Conservation (phyloP, 495 filamentous ascomycete species). For the Extremus antarcticus region DNA sequence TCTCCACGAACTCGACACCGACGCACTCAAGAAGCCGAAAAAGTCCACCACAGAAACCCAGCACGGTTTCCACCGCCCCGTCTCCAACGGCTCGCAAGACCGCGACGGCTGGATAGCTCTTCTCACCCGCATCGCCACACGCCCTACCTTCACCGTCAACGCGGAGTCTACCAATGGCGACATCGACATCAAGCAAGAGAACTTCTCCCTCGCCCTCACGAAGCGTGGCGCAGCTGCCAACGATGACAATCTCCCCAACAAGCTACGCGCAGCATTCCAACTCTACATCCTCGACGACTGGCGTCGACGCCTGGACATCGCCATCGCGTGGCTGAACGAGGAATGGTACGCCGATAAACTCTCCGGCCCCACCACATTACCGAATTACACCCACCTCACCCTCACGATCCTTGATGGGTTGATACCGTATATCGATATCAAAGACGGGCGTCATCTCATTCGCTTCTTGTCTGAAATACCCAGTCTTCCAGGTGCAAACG, state of each 20-base stretch:
- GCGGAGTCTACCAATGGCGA: constrained; percentile 41
- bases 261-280: constrained; percentile 69
- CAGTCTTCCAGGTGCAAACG: constrained; percentile 42
- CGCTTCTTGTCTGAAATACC: constrained; percentile 89
- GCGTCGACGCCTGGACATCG: constrained; percentile 70
- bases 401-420: constrained; percentile 77
- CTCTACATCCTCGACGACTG: constrained; percentile 85
- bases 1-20: constrained; percentile 57
- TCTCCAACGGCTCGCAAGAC: constrained; percentile 66
- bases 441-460: constrained; percentile 82
- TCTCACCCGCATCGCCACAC: constrained; percentile 74
- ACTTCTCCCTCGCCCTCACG: constrained; percentile 9
- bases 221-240: constrained; percentile 22
- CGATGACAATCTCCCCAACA: constrained; percentile 40
- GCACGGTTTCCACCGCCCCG: constrained; percentile 68
- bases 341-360: constrained; percentile 95
- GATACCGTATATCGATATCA: constrained; percentile 70
- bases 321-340: constrained; percentile 85
- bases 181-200: constrained; percentile 41
- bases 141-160: constrained; percentile 59
- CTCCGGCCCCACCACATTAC: constrained; percentile 20
- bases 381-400: constrained; percentile 7
- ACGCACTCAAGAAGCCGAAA: constrained; percentile 31
- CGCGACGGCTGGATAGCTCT: constrained; percentile 85
- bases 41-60: constrained; percentile 17